Conservation (phyloP, 2,329 filamentous ascomycete species). For the Mollisiaceae sp. region DNA sequence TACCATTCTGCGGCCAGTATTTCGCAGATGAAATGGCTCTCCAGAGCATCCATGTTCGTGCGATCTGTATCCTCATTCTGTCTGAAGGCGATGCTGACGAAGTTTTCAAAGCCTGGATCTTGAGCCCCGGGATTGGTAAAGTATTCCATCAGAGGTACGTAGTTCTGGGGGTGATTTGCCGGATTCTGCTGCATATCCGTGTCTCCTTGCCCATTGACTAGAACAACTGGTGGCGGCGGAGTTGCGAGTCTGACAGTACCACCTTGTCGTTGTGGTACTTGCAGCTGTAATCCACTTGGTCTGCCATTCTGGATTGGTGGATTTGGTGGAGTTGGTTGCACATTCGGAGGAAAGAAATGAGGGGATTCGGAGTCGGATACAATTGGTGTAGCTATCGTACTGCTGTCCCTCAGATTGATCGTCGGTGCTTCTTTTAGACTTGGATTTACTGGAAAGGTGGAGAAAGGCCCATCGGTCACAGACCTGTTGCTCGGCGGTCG, state of each 20-base stretch:
- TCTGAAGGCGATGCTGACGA: constrained; percentile 39
- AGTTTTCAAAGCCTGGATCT: constrained; percentile 34
- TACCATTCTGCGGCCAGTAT: constrained; percentile 58
- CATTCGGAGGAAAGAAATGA: constrained; percentile 42
- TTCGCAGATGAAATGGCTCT: constrained; percentile 58
- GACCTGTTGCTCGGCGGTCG: constrained; percentile 76
- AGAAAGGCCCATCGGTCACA: constrained; percentile 69
- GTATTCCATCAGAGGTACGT: constrained; percentile 39
- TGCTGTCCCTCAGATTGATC: constrained; percentile 50
- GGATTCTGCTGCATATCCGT: constrained; percentile 40
- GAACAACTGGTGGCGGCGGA: constrained; percentile 47
- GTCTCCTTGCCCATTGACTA: constrained; percentile 53
- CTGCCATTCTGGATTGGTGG: constrained; percentile 38
- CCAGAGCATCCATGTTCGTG: constrained; percentile 62
- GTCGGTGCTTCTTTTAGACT: constrained; percentile 52
- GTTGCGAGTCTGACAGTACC: constrained; percentile 68
- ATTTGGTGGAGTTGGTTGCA: constrained; percentile 17
- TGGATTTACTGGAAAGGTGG: constrained; percentile 70
- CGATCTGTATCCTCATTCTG: constrained; percentile 42
- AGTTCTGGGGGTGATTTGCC: constrained; percentile 31
- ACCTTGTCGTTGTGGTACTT: constrained; percentile 65
- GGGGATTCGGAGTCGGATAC: constrained; percentile 47
- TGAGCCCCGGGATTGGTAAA: constrained; percentile 32
- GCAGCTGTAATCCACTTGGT: constrained; percentile 61
- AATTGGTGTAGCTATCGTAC: constrained; percentile 49